Percentiles rank a stretch among this genome's conserved stretches.
These are phyloP conservation scores for Botrytis medusae DNA, from an alignment of 2,329 filamentous ascomycete species.

Conservation along the genomic window DNA sequence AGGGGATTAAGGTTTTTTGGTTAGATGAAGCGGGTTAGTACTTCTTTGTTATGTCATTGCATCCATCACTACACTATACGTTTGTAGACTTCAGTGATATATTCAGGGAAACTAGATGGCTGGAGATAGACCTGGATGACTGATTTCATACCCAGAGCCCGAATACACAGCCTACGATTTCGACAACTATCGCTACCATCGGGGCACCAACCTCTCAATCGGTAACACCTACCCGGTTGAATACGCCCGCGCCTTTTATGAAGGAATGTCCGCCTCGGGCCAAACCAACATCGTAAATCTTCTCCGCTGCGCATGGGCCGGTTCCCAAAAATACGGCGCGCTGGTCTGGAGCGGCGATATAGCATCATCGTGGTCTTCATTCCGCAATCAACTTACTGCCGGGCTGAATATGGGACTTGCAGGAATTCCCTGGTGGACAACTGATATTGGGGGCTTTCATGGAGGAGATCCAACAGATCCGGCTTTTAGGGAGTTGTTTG, in stretches of 20 bases:
- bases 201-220: conserved; percentile 53
- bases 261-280: conserved; percentile 54
- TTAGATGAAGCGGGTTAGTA: conserved; percentile 57
- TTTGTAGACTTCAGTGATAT: background rate
- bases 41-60: background rate
- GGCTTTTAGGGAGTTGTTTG: conserved; percentile 61
- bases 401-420: conserved; percentile 65
- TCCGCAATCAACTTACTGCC: conserved; percentile 60
- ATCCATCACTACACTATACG: background rate
- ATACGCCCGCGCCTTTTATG: conserved; percentile 60
- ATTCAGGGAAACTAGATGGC: background rate
- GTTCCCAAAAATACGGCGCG: conserved; percentile 62
- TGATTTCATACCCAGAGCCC: conserved; percentile 48
- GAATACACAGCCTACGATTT: conserved; percentile 66
- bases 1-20: conserved; percentile 66
- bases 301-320: conserved; percentile 56
- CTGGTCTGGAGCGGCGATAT: conserved; percentile 69
- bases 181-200: conserved; percentile 62
- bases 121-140: background rate
- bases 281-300: conserved; percentile 61
- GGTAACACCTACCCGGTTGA: conserved; percentile 61
- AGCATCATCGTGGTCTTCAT: conserved; percentile 59
- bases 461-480: conserved; percentile 58
- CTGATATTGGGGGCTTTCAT: conserved; percentile 69
- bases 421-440: conserved; percentile 68